Evolutionary conservation across 2,329 filamentous ascomycete genomes (phyloP).

Genomic region (Aureobasidium pullulans): DNA sequence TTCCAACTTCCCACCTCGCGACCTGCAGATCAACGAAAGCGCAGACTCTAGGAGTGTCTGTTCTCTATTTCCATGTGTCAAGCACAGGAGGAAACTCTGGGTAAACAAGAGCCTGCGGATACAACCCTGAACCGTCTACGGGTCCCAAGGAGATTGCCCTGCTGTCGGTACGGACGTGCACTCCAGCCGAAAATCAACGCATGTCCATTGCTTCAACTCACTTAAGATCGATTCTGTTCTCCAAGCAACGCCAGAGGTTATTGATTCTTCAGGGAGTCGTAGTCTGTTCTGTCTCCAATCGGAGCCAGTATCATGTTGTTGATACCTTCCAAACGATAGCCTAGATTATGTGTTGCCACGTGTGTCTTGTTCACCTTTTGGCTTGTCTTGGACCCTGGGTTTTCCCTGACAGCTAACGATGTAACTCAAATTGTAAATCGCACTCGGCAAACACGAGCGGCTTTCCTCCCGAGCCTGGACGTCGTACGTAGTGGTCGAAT

Average conservation of each 20-base stretch:
- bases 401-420: slow-evolving; percentile 1
- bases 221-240: background rate
- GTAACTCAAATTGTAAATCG: background rate
- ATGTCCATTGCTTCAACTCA: background rate
- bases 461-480: background rate
- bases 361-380: background rate
- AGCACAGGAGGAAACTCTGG: background rate
- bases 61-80: slow-evolving; percentile 2
- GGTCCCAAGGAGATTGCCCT: slow-evolving; percentile 5
- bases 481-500: background rate
- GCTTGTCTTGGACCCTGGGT: background rate
- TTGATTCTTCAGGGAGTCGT: background rate
- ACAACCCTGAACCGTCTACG: slow-evolving; percentile 9
- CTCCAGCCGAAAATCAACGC: background rate
- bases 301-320: too few species aligned
- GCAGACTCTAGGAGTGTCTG: background rate
- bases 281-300: too few species aligned
- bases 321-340: background rate
- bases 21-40: background rate
- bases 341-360: background rate
- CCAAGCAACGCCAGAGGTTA: background rate
- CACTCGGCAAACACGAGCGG: background rate
- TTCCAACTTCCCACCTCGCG: too few species aligned
- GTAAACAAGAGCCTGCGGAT: background rate
- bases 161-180: slow-evolving; percentile 4